phyloP scores from a whole-genome alignment of 1,284 basidiomycete species.

The Sutorius eximius region DNA sequence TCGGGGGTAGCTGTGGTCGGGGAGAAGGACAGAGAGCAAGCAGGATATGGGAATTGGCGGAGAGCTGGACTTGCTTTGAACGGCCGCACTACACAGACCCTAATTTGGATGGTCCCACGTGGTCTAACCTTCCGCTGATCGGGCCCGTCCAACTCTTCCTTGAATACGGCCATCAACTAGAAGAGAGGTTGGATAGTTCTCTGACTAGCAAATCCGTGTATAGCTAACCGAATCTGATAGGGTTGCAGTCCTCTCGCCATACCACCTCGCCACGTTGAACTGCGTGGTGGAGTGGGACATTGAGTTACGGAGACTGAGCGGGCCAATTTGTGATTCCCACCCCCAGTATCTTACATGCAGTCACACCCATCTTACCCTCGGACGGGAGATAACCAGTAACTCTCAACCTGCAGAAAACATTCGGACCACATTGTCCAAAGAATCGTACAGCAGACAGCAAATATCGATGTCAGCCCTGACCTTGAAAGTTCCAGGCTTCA shows the following conservation, averaged over 20 bases:
- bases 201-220: too few relatives aligned
- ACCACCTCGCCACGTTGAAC: not conserved
- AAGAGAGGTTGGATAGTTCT: too few relatives aligned
- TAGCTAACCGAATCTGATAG: not conserved
- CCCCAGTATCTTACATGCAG: not conserved
- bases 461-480: not conserved
- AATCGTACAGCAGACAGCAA: not conserved
- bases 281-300: not conserved
- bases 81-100: constrained; percentile 10
- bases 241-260: not conserved
- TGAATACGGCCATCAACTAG: too few relatives aligned
- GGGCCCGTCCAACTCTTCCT: not conserved
- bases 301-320: not conserved
- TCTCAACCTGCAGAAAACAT: not conserved
- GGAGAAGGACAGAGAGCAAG: constrained; percentile 10
- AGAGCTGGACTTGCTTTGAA: constrained; percentile 5
- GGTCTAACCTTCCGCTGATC: not conserved
- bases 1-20: constrained; percentile 2
- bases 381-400: not conserved
- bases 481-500: not conserved
- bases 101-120: constrained; percentile 12
- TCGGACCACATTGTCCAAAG: not conserved
- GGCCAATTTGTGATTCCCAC: not conserved
- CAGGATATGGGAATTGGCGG: constrained; percentile 15
- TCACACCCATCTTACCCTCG: not conserved